These are phyloP conservation scores for Rhodotorula toruloides DNA, from an alignment of 768 basidiomycete species.

Conservation along the genomic window DNA sequence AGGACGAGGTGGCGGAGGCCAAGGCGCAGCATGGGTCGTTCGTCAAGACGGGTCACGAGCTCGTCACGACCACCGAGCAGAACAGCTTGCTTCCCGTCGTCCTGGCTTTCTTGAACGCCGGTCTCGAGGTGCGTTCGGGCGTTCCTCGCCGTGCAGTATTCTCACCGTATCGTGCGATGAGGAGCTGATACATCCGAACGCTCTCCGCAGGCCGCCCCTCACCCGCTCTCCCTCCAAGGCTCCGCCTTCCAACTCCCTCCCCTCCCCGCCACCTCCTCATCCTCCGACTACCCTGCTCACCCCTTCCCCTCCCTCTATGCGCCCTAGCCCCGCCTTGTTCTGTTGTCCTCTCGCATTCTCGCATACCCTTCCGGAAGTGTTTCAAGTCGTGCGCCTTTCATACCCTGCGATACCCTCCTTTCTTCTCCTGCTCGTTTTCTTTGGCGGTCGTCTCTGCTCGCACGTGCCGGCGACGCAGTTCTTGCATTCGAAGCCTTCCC, in stretches of 20 bases:
- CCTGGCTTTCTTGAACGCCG: constrained; percentile 28
- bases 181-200: too few relatives aligned
- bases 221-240: constrained; percentile 27
- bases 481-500: too few relatives aligned
- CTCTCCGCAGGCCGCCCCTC: constrained; percentile 21
- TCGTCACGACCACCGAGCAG: constrained; percentile 78
- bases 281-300: background rate
- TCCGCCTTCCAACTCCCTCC: constrained; percentile 35
- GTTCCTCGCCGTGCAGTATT: too few relatives aligned
- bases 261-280: background rate
- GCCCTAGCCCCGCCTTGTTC: too few relatives aligned
- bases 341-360: too few relatives aligned
- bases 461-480: too few relatives aligned
- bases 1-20: constrained; percentile 14
- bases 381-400: too few relatives aligned
- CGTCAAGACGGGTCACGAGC: constrained; percentile 70
- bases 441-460: too few relatives aligned
- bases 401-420: too few relatives aligned
- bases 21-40: constrained; percentile 38
- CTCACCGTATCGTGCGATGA: background rate
- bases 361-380: too few relatives aligned
- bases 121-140: constrained; percentile 25
- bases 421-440: too few relatives aligned
- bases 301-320: constrained; percentile 1
- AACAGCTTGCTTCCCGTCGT: constrained; percentile 71